Conservation (phyloP, 2,329 filamentous ascomycete genomes). For the Monosporascus cannonballus region DNA sequence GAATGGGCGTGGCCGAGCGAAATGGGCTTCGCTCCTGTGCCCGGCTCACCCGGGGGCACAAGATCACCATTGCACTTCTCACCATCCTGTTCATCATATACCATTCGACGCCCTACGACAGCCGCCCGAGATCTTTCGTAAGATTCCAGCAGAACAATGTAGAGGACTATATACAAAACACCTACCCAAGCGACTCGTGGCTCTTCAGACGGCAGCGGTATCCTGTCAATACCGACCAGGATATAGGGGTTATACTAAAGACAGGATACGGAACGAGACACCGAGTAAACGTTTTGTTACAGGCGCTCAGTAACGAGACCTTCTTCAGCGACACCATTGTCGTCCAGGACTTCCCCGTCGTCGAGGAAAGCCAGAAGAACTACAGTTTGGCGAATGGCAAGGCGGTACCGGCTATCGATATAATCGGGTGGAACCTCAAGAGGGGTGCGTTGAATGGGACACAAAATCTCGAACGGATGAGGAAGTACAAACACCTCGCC, state of each 20-base stretch:
- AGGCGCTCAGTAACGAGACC: constrained; percentile 35
- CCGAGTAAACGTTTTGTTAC: constrained; percentile 40
- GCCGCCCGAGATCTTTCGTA: constrained; percentile 20
- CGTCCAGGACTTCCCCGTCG: constrained; percentile 43
- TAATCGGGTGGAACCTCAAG: constrained; percentile 26
- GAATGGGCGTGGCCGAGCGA: constrained; percentile 20
- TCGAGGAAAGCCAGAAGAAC: constrained; percentile 12
- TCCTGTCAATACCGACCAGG: constrained; percentile 37
- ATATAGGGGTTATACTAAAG: constrained; percentile 48
- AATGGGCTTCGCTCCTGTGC: constrained; percentile 20
- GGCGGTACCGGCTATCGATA: constrained; percentile 21
- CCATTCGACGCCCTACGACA: constrained; percentile 22
- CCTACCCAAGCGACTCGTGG: constrained; percentile 33
- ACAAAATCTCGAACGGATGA: constrained; percentile 23
- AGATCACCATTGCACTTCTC: constrained; percentile 17
- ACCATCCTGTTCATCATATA: constrained; percentile 23
- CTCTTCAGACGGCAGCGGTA: constrained; percentile 32
- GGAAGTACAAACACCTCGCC: constrained; percentile 24
- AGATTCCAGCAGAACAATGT: constrained; percentile 24
- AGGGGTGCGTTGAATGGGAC: constrained; percentile 21
- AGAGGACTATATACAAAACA: constrained; percentile 22
- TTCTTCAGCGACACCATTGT: constrained; percentile 39
- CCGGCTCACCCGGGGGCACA: constrained; percentile 23
- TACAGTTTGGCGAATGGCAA: constrained; percentile 22
- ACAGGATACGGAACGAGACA: constrained; percentile 49